Evolutionary conservation across 2,329 filamentous ascomycete species (phyloP).

Genomic region (Ophiostoma angusticollis): DNA sequence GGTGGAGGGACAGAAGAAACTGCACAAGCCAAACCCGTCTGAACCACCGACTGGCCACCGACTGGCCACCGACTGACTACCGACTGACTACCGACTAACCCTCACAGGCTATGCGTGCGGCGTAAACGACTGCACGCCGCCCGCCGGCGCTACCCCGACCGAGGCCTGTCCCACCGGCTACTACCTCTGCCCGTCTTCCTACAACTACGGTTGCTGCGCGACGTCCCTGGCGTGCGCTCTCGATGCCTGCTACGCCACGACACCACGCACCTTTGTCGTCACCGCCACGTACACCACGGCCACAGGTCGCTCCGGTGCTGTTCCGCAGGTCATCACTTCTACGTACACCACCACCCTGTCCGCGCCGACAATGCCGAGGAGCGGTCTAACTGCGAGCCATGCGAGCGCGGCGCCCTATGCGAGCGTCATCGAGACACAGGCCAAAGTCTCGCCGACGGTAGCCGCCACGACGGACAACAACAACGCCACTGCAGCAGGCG

Average conservation of each 20-base stretch:
- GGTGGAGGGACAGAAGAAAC: too few relatives aligned
- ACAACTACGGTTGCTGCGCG: slow-evolving; percentile 41
- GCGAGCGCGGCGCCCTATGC: slow-evolving; percentile 18
- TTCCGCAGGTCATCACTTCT: slow-evolving; percentile 27
- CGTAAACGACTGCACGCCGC: slow-evolving; percentile 28
- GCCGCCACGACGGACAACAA: slow-evolving; percentile 9
- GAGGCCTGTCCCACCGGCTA: slow-evolving; percentile 31
- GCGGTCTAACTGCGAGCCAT: too few relatives aligned
- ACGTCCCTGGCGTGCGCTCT: slow-evolving; percentile 36
- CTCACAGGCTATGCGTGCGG: slow-evolving; percentile 29
- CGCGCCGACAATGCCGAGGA: slow-evolving; percentile 25
- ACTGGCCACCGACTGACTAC: too few relatives aligned
- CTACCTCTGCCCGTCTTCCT: slow-evolving; percentile 35
- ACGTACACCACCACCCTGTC: slow-evolving; percentile 28
- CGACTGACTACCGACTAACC: neutral
- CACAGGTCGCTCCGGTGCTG: slow-evolving; percentile 21
- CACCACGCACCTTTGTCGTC: slow-evolving; percentile 31
- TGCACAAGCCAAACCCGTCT: too few relatives aligned
- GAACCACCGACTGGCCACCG: too few relatives aligned
- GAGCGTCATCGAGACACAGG: slow-evolving; percentile 22
- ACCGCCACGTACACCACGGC: slow-evolving; percentile 34
- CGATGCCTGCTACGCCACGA: slow-evolving; percentile 34
- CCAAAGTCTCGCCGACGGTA: slow-evolving; percentile 26
- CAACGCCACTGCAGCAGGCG: too few relatives aligned
- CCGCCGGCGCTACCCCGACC: slow-evolving; percentile 28